A percentile compares a stretch with the other conserved stretches of the same genome.
phyloP scores from a whole-genome alignment of 176 grass and related monocot genomes.

The Avena eriantha region DNA sequence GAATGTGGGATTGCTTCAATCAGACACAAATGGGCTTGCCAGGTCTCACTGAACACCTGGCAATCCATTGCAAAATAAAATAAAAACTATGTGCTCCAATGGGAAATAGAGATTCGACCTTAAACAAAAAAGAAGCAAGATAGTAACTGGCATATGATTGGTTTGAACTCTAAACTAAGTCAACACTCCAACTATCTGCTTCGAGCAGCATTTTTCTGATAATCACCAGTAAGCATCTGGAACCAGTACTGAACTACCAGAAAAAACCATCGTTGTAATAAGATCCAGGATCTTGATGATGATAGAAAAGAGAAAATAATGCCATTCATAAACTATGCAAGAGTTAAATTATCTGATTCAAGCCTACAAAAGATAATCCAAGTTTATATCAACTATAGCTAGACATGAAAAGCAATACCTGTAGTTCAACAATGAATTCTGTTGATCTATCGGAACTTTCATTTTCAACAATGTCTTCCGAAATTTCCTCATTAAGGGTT shows the following conservation, averaged over 20 bases:
- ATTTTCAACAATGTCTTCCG: conserved; percentile 40
- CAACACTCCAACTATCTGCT: not conserved
- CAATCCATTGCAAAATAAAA: conserved; percentile 17
- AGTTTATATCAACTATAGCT: conserved; percentile 18
- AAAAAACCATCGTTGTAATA: not conserved
- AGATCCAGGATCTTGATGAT: not conserved
- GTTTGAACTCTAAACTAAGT: conserved; percentile 30
- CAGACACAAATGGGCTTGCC: not conserved
- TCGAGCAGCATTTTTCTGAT: not conserved
- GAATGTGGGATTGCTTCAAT: conserved; percentile 14
- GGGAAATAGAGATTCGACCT: not conserved
- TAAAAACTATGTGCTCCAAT: conserved; percentile 15
- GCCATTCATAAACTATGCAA: not conserved
- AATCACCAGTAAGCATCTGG: conserved; percentile 25
- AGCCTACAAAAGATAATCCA: conserved; percentile 3
- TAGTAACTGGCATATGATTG: not conserved
- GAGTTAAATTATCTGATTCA: not conserved
- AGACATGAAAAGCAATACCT: conserved; percentile 46
- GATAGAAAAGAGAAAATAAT: not conserved
- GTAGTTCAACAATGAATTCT: conserved; percentile 79
- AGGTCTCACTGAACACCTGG: conserved; percentile 16
- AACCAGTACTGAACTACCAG: conserved; percentile 10
- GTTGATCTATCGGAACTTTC: conserved; percentile 49
- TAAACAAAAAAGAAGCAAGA: conserved; percentile 31
- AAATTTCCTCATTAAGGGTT: conserved; percentile 50